A percentile compares a stretch with the other conserved stretches of the same genome.
These are phyloP conservation scores for Trametes polyzona DNA, from an alignment of 1,284 basidiomycete genomes.

Conservation along the genomic window DNA sequence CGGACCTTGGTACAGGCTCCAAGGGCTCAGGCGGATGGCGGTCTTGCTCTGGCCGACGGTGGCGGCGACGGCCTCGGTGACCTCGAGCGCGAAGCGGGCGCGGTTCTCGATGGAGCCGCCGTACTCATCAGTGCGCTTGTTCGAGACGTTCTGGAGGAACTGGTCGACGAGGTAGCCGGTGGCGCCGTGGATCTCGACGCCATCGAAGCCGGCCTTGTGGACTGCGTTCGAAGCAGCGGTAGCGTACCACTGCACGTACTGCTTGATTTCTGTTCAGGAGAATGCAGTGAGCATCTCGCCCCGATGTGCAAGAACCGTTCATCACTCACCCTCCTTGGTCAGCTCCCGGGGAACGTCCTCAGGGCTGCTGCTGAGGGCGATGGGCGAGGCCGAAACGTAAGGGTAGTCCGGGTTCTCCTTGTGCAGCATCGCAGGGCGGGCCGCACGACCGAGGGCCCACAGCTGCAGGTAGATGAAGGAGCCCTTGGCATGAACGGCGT, in stretches of 20 bases:
- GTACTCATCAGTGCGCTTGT: constrained; percentile 62
- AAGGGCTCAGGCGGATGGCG: constrained; percentile 60
- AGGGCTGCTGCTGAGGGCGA: constrained; percentile 44
- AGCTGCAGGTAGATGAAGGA: constrained; percentile 52
- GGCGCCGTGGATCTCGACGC: constrained; percentile 38
- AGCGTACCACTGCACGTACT: constrained; percentile 43
- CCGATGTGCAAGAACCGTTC: too few species aligned
- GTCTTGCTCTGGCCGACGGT: constrained; percentile 45
- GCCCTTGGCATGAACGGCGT: constrained; percentile 36
- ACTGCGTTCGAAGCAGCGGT: constrained; percentile 48
- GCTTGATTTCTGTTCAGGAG: constrained; percentile 42
- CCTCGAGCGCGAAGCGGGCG: constrained; percentile 50
- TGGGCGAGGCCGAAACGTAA: constrained; percentile 45
- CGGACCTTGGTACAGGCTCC: constrained; percentile 45
- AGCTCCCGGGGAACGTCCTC: constrained; percentile 38
- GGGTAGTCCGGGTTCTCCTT: constrained; percentile 18
- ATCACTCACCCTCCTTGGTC: constrained; percentile 33
- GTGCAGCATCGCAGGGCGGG: constrained; percentile 35
- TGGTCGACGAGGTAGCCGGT: constrained; percentile 48
- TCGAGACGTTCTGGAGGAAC: constrained; percentile 47
- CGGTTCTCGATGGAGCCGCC: constrained; percentile 62
- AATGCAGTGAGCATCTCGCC: background rate
- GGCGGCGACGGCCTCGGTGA: constrained; percentile 48
- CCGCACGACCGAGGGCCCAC: constrained; percentile 50
- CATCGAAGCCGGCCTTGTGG: constrained; percentile 50